Evolutionary conservation across 495 filamentous ascomycete genomes (phyloP).

Genomic region (Cryomyces minteri): DNA sequence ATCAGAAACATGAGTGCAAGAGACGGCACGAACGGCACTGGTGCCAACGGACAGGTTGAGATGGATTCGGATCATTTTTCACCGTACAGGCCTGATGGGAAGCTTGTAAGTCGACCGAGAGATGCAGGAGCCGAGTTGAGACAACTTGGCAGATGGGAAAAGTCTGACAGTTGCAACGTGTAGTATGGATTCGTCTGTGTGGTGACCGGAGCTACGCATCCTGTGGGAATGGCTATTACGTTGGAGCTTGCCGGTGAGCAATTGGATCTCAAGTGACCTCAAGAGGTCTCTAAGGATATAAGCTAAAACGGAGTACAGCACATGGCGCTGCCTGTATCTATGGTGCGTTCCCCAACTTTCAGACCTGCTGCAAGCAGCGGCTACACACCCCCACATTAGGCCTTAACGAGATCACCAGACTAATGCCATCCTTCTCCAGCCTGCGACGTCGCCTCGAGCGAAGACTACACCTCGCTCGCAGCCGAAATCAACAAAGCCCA

Average conservation of each 20-base stretch:
- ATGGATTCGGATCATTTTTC: slow-evolving; percentile 30
- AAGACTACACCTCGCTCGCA: slow-evolving; percentile 16
- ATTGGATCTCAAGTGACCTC: not conserved
- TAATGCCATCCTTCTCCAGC: not conserved
- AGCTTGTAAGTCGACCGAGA: slow-evolving; percentile 26
- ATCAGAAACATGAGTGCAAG: too few relatives aligned
- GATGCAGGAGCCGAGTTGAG: not conserved
- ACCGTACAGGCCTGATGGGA: slow-evolving; percentile 39
- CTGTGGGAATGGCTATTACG: slow-evolving; percentile 38
- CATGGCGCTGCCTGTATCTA: slow-evolving; percentile 47
- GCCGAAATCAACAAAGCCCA: slow-evolving; percentile 17
- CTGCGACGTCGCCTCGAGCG: slow-evolving; percentile 13
- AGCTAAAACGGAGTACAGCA: slow-evolving; percentile 18
- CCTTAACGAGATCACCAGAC: too few relatives aligned
- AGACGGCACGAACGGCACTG: too few relatives aligned
- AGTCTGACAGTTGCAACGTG: not conserved
- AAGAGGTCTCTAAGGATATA: slow-evolving; percentile 3
- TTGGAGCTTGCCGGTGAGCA: slow-evolving; percentile 33
- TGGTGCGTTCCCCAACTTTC: slow-evolving; percentile 11
- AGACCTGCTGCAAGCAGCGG: too few relatives aligned
- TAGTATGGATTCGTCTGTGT: slow-evolving; percentile 45
- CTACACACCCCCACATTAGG: too few relatives aligned
- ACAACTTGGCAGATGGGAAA: not conserved
- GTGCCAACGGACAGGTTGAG: too few relatives aligned
- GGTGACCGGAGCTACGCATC: slow-evolving; percentile 37